Conservation (phyloP, 495 filamentous ascomycete genomes). For the Penicillium dipodomyicola region DNA sequence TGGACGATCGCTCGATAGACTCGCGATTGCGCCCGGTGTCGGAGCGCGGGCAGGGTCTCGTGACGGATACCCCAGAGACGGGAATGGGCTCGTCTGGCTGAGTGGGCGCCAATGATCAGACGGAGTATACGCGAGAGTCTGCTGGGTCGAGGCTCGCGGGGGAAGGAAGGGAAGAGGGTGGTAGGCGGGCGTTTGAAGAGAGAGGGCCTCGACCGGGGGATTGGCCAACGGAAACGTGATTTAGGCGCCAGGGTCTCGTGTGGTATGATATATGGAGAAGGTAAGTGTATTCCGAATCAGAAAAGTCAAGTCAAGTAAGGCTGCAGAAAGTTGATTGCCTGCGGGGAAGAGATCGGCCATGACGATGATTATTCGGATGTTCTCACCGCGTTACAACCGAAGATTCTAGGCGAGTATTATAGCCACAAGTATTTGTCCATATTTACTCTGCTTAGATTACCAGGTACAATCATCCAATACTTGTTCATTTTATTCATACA, state of each 20-base stretch:
- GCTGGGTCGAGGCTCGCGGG: constrained; percentile 20
- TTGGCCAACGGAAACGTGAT: constrained; percentile 32
- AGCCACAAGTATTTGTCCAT: neutral
- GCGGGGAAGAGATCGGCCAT: constrained; percentile 16
- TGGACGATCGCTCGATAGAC: constrained; percentile 71
- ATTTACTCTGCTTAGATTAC: neutral
- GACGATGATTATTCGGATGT: constrained; percentile 11
- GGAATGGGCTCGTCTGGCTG: constrained; percentile 58
- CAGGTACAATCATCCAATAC: neutral
- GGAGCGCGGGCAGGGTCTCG: constrained; percentile 69
- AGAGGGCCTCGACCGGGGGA: constrained; percentile 21
- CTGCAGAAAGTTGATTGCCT: constrained; percentile 5
- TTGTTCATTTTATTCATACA: neutral
- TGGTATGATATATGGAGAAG: neutral
- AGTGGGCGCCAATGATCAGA: constrained; percentile 56
- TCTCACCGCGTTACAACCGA: constrained; percentile 3
- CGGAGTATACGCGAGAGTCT: constrained; percentile 33
- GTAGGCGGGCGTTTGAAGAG: constrained; percentile 24
- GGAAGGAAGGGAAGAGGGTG: constrained; percentile 19
- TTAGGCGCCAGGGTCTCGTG: constrained; percentile 43
- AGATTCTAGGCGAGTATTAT: neutral
- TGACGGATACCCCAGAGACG: constrained; percentile 65
- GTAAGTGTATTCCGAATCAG: neutral
- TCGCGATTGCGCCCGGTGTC: constrained; percentile 65
- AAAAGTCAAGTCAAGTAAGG: constrained; percentile 4